Conservation (phyloP, 2,329 filamentous ascomycete genomes). For the Pseudogymnoascus verrucosus region DNA sequence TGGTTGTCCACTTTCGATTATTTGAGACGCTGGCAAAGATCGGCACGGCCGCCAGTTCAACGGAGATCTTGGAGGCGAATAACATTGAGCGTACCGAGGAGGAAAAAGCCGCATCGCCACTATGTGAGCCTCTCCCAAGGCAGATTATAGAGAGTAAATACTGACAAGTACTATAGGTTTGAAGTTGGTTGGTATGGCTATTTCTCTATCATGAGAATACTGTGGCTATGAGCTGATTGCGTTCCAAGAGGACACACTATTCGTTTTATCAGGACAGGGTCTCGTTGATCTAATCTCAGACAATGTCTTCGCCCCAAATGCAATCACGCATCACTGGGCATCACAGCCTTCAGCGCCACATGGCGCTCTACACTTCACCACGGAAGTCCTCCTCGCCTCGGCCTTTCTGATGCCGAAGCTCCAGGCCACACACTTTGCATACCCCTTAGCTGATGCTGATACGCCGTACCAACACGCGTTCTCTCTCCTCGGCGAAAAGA, state of each 20-base stretch:
- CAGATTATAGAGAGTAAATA: neutral
- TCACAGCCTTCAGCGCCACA: constrained; percentile 29
- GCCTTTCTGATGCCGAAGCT: constrained; percentile 31
- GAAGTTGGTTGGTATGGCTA: neutral
- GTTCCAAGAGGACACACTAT: constrained; percentile 30
- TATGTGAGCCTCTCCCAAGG: neutral
- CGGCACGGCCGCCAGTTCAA: constrained; percentile 22
- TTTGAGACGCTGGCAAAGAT: constrained; percentile 25
- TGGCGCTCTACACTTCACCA: constrained; percentile 32
- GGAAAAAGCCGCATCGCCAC: neutral
- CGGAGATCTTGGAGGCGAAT: constrained; percentile 23
- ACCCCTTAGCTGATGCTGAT: constrained; percentile 29
- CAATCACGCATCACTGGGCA: constrained; percentile 29
- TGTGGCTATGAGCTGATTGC: neutral
- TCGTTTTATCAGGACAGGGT: constrained; percentile 30
- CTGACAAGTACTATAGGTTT: neutral
- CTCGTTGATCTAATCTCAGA: constrained; percentile 28
- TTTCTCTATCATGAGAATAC: neutral
- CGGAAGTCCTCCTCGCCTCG: constrained; percentile 29
- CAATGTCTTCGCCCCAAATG: constrained; percentile 27
- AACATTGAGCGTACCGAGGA: constrained; percentile 13
- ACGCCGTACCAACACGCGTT: constrained; percentile 31
- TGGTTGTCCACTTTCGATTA: constrained; percentile 30
- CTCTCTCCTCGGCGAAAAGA: constrained; percentile 25
- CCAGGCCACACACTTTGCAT: constrained; percentile 27